Base-by-base conservation (phyloP, 352 stramenopile genomes). In the Globisporangium spinosum region DNA sequence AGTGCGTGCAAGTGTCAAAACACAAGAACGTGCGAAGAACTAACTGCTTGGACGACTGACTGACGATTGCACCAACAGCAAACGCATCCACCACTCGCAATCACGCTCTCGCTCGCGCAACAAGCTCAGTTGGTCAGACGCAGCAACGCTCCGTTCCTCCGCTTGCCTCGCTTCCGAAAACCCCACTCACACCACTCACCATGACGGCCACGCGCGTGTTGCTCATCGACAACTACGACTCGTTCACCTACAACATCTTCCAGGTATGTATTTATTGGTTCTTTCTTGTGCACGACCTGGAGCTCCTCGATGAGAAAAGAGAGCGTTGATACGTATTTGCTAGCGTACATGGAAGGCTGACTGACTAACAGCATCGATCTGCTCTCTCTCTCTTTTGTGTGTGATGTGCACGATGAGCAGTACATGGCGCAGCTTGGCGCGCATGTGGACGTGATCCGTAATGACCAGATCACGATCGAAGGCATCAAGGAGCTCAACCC, bases 151-250 rank as follows among this genome's bases (percentile, higher is more conserved):
- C 25, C 13, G 10, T 29, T 23, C 32, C 54, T 17, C 32, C 13
- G 22, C 34, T 5, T 23, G 12, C 58, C 58, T 53, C 58, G 35
- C 40, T 9, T n/a, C 58, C 58, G 57, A 63, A 63, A 34, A 17
- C 35, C 20, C 13, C 34, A 49, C 32, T 35, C 34, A 40, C 32
- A 45, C 7, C 55, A 35, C 6, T 4, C 35, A 60, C 27, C 49
- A 73, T 70, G 62, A 81, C 82, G 70, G 71, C 77, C 55, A 93
- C 80, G 25, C 84, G 82, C 63, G 89, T 96, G 71, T 74, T 96
- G 58, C 77, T 96, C 62, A 91, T 96, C 76, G 89, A 96, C 79
- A 96, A 96, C 74, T 96, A 96, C 64, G 89, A 96, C 82, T 96
- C 89, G 68, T 96, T 96, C 80, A 94, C 87, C 73, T 96, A 96